Evolutionary conservation across 2,329 filamentous ascomycete genomes (phyloP).

Genomic region (Fusarium albidum): DNA sequence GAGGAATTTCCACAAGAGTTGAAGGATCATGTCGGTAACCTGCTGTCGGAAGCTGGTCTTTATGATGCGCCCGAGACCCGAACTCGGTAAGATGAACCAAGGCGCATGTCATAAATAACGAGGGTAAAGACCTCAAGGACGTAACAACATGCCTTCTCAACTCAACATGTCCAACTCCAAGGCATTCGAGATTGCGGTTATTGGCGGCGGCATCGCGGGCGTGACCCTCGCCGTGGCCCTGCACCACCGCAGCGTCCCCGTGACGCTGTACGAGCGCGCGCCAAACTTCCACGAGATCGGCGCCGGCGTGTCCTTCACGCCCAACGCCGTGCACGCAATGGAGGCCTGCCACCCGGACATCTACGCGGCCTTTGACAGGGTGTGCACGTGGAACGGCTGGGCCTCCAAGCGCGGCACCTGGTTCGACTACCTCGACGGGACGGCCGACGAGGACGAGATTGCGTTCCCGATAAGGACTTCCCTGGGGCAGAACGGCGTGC

Average conservation of each 20-base stretch:
- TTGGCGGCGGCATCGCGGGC: conserved; percentile 62
- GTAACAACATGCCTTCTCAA: background rate
- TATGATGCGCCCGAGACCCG: background rate
- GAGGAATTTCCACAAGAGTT: background rate
- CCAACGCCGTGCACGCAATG: conserved; percentile 60
- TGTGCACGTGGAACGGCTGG: conserved; percentile 38
- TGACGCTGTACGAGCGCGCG: conserved; percentile 57
- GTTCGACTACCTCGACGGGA: conserved; percentile 38
- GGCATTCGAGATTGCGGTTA: conserved; percentile 50
- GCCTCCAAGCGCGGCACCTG: conserved; percentile 32
- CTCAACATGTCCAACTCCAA: conserved; percentile 11
- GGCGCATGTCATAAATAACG: too few relatives aligned
- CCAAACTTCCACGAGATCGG: conserved; percentile 55
- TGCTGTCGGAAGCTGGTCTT: conserved; percentile 20
- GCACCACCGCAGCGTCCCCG: conserved; percentile 50
- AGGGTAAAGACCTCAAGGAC: background rate
- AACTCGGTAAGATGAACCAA: too few relatives aligned
- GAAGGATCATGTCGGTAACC: background rate
- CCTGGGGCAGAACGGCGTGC: conserved; percentile 43
- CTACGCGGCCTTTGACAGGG: conserved; percentile 41
- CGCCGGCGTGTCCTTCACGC: conserved; percentile 60
- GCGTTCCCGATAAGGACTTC: conserved; percentile 30
- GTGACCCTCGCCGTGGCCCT: conserved; percentile 58
- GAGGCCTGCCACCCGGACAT: conserved; percentile 47
- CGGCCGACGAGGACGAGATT: conserved; percentile 8